Evolutionary conservation across 2,329 filamentous ascomycete species (phyloP), one percentile per base, ranked within the genome.

Genomic region (Aspergillus melleus): DNA sequence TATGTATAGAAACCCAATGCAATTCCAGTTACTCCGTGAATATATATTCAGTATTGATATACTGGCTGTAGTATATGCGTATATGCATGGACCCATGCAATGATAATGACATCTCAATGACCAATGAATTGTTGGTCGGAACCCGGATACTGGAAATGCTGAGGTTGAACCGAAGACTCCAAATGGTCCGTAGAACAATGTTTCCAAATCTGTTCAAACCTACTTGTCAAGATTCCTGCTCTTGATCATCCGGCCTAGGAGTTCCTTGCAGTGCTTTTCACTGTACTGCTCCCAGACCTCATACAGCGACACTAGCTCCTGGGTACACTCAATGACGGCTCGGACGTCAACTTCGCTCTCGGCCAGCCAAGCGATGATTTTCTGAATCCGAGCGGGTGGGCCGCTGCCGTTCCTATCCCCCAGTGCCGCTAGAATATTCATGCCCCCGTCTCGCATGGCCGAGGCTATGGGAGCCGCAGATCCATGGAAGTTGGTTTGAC

Each of bases 251-350:
- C 85, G 81, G 9, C 80, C 80, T 67, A 90, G 82, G 63, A 83
- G 78, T 63, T 89, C 87, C 72, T 86, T 88, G 69, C 86, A 87
- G 14, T 79, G 78, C 73, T 88, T 86, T 69, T 89, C 87, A 57
- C 79, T 85, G 70, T 87, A 89, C 60, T 80, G 80, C 65, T 89
- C 87, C 86, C 87, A 89, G 1, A 86, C 77, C 70, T 96, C 91
- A 72, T 96, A 96, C 64, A 96, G 85, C 3, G 91, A 93, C 55
- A 97, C 91, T 63, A 96, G 84, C 77, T 96, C 93, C 76, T 97
- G 93, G 0, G 91, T 94, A 70, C 90, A 92, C 75, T 96, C 91
- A 54, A 96, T 89, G 74, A 96, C 88, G 32, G 88, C 89, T 65
- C 91, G 87, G 69, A 96, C 90, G 68, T 96, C 91, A 49, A 96